These are phyloP conservation scores for Debaryomyces subglobosus DNA, from an alignment of 1,139 yeast genomes.

Conservation along the genomic window DNA sequence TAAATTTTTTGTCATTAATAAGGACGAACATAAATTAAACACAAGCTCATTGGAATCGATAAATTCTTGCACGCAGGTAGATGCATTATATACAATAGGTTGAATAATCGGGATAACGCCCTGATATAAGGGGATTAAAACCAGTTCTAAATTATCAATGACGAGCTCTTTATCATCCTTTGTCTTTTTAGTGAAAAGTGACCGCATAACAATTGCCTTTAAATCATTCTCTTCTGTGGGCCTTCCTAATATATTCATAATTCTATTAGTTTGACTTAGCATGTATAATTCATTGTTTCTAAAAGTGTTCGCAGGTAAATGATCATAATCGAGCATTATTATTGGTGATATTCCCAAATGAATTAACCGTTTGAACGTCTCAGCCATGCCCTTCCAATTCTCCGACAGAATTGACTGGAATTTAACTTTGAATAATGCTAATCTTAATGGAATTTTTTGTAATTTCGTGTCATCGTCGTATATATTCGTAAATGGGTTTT, in stretches of 20 bases:
- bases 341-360: constrained; percentile 51
- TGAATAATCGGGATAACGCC: constrained; percentile 60
- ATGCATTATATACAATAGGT: constrained; percentile 55
- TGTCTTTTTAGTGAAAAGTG: constrained; percentile 22
- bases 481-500: constrained; percentile 37
- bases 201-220: constrained; percentile 31
- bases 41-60: constrained; percentile 38
- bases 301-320: constrained; percentile 29
- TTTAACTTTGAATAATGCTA: constrained; percentile 55
- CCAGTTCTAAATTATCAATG: constrained; percentile 34
- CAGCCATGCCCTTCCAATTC: constrained; percentile 48
- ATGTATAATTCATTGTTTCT: constrained; percentile 37
- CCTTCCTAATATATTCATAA: constrained; percentile 29
- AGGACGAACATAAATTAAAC: constrained; percentile 28
- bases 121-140: constrained; percentile 47
- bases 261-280: constrained; percentile 36
- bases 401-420: constrained; percentile 33
- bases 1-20: constrained; percentile 31
- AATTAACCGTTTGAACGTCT: constrained; percentile 50
- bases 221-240: constrained; percentile 29
- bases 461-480: constrained; percentile 37
- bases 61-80: constrained; percentile 32
- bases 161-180: constrained; percentile 15
- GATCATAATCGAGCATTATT: constrained; percentile 40
- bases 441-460: constrained; percentile 46